Conservation (phyloP, 345 rosid species). For the Crucihimalaya himalaica region DNA sequence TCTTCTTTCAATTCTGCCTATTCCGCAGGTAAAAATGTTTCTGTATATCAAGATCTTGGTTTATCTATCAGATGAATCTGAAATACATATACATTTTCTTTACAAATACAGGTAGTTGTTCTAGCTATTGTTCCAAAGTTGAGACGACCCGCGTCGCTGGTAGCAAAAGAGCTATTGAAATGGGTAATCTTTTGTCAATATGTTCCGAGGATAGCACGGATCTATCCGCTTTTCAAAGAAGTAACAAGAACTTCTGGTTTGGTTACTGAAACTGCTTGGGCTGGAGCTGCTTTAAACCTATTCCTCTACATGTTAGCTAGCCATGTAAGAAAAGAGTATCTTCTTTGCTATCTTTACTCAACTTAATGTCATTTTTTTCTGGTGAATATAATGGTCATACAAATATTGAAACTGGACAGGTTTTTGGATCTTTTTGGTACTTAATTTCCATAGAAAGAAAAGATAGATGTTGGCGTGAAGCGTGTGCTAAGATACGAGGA, state of each 20-base stretch:
- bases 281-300: slow-evolving; percentile 44
- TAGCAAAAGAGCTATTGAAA: slow-evolving; percentile 43
- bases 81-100: background rate
- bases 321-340: slow-evolving; percentile 30
- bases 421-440: slow-evolving; percentile 44
- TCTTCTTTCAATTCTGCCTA: slow-evolving; percentile 44
- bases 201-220: slow-evolving; percentile 41
- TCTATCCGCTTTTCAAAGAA: slow-evolving; percentile 39
- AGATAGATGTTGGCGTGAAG: slow-evolving; percentile 48
- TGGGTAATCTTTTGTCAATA: slow-evolving; percentile 42
- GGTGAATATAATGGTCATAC: background rate
- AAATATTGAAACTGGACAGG: slow-evolving; percentile 1
- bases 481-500: background rate
- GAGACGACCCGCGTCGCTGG: slow-evolving; percentile 25
- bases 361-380: background rate
- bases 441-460: slow-evolving; percentile 46
- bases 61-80: background rate
- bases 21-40: slow-evolving; percentile 40
- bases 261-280: slow-evolving; percentile 46
- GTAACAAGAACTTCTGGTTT: slow-evolving; percentile 47
- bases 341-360: background rate
- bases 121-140: slow-evolving; percentile 38
- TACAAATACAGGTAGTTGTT: slow-evolving; percentile 34
- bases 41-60: background rate
- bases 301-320: slow-evolving; percentile 47